Evolutionary conservation across 2,329 filamentous ascomycete genomes (phyloP).

Genomic region (Diaporthe citriasiana): DNA sequence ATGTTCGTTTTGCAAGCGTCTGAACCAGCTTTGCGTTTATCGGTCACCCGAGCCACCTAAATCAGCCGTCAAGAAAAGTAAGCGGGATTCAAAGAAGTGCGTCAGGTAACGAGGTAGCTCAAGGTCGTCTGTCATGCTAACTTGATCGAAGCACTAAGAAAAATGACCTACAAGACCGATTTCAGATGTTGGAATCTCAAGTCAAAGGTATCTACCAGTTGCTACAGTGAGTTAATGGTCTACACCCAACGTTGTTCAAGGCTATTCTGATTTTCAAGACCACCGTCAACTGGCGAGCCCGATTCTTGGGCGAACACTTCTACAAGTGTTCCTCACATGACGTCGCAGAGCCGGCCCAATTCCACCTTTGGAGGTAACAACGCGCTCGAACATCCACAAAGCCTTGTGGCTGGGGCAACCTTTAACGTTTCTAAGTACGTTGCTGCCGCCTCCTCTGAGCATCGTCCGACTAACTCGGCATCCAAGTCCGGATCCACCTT

Average conservation of each 20-base stretch:
- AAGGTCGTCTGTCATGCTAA: not conserved
- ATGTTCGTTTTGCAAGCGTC: not conserved
- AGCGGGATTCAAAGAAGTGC: not conserved
- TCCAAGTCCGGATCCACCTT: not conserved
- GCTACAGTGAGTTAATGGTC: not conserved
- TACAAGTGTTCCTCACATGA: not conserved
- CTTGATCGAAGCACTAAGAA: not conserved
- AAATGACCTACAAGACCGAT: not conserved
- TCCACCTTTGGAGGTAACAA: not conserved
- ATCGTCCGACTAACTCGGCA: not conserved
- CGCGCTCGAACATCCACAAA: not conserved
- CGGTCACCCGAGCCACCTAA: not conserved
- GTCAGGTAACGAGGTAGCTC: not conserved
- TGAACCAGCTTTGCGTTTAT: not conserved
- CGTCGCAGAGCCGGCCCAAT: not conserved
- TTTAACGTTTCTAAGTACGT: not conserved
- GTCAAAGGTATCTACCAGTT: not conserved
- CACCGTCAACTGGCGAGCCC: not conserved
- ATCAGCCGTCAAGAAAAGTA: not conserved
- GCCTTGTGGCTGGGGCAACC: not conserved
- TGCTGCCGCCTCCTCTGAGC: not conserved
- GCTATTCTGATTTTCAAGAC: not conserved
- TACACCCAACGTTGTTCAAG: not conserved
- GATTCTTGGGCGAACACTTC: not conserved
- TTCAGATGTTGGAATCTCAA: not conserved